Conservation (phyloP, 2,329 filamentous ascomycete species). For the Dendrostoma leiphaemia region DNA sequence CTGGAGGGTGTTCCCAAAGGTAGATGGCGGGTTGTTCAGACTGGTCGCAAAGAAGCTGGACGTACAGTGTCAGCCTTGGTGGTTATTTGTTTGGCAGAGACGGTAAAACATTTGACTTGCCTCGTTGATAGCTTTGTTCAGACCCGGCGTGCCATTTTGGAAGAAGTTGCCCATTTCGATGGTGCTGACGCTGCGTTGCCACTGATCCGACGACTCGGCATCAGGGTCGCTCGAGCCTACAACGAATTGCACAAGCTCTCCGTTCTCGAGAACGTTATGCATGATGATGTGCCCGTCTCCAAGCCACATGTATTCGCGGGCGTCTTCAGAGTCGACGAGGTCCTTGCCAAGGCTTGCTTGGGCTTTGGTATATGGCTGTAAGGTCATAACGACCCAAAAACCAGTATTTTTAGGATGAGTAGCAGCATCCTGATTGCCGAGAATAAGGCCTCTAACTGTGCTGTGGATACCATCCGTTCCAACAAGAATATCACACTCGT, state of each 20-base stretch:
- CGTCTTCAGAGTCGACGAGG: conserved; percentile 20
- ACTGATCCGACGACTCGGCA: conserved; percentile 14
- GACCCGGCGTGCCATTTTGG: conserved; percentile 21
- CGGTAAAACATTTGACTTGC: no score
- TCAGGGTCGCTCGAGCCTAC: conserved; percentile 8
- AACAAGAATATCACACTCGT: conserved; percentile 35
- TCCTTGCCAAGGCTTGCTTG: conserved; percentile 19
- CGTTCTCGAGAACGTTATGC: conserved; percentile 14
- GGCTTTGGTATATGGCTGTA: conserved; percentile 22
- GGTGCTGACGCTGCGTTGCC: conserved; percentile 19
- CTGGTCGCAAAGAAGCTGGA: not conserved
- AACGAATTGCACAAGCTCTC: conserved; percentile 21
- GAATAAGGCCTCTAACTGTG: conserved; percentile 32
- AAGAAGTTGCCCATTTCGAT: conserved; percentile 23
- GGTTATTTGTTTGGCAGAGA: no score
- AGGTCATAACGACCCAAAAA: conserved; percentile 23
- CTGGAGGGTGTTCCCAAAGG: not conserved
- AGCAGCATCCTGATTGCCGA: conserved; percentile 25
- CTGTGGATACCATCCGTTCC: conserved; percentile 39
- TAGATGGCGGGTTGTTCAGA: not conserved
- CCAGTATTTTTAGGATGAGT: conserved; percentile 21
- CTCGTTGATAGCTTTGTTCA: conserved; percentile 21
- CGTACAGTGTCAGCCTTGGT: no score
- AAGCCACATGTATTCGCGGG: conserved; percentile 25
- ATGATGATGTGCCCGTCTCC: conserved; percentile 17